Evolutionary conservation across 1,139 yeast species (phyloP), one percentile per base, ranked within the genome.

Genomic region (Ogataea hybrid): DNA sequence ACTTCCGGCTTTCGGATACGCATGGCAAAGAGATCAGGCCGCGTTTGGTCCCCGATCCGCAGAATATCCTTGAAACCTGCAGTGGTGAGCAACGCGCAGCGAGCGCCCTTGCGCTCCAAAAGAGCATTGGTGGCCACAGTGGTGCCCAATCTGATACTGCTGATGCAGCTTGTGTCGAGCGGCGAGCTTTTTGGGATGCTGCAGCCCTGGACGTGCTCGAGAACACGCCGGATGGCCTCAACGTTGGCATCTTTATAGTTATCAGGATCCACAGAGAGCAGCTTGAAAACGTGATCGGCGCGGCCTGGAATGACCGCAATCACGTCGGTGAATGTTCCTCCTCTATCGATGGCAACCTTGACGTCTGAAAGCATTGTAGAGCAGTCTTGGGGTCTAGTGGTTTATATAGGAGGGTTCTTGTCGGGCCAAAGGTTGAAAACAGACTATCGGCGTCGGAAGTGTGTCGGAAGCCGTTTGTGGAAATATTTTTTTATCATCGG

Each of bases 311-410:
- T 46, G n/a, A 42, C 40, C 8, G 49, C 46, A 25, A 46, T 42
- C 27, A 46, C 43, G 59, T 88, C 96, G 7, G 96, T 87, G 65
- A 89, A 88, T 0, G 96, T 88, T 39, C 96, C 96, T 48, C 90
- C 89, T 57, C 88, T 65, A 25, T 50, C 53, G 27, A 50, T 50
- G 6, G 53, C 53, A 5, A 50, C 44, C 18, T 42, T 42, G 7
- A 48, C 45, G 36, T 37, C 32, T 17, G 36, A 27, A 21, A 32
- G 27, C 36, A 32, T 37, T 38, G 14, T 2, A 12, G 10, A 12
- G 23, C 14, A 3, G 20, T 6, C 22, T 18, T 11, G 23, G 9
- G 14, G 23, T 18, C 16, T 11, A 7, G 6, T 4, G 12, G 18
- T 12, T 20, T 31, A n/a, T n/a, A n/a, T n/a, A n/a, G n/a, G n/a